These are phyloP conservation scores for Datura wrightii DNA, from an alignment of 257 asterid species.

Conservation along the genomic window DNA sequence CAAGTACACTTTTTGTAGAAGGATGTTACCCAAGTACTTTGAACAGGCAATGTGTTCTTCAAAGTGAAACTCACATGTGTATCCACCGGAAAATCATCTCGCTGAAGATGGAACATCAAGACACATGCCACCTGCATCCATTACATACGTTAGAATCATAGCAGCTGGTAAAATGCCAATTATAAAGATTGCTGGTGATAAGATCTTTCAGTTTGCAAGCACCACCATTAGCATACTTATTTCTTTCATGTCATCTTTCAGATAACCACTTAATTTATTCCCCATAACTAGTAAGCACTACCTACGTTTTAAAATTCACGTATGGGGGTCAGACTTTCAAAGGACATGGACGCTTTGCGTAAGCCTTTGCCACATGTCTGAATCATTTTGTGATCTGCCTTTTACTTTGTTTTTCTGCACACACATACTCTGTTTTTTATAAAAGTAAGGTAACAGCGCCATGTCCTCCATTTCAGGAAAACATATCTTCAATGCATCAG, in stretches of 20 bases:
- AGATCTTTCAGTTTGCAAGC: neutral
- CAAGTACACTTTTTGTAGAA: neutral
- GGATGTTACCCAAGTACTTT: constrained; percentile 19
- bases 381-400: neutral
- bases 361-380: neutral
- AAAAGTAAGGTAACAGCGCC: neutral
- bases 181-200: neutral
- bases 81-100: constrained; percentile 87
- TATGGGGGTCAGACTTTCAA: neutral
- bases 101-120: constrained; percentile 84
- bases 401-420: neutral
- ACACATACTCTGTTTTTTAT: neutral
- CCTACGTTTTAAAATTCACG: neutral
- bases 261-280: neutral
- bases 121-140: constrained; percentile 83
- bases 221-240: neutral
- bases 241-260: neutral
- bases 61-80: constrained; percentile 67
- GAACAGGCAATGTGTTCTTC: neutral
- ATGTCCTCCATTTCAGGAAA: constrained; percentile 7
- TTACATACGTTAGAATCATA: constrained; percentile 34
- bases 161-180: neutral
- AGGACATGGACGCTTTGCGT: neutral
- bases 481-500: neutral
- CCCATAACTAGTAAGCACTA: neutral